Conservation (phyloP, 352 stramenopile species). For the Peronospora belbahrii region DNA sequence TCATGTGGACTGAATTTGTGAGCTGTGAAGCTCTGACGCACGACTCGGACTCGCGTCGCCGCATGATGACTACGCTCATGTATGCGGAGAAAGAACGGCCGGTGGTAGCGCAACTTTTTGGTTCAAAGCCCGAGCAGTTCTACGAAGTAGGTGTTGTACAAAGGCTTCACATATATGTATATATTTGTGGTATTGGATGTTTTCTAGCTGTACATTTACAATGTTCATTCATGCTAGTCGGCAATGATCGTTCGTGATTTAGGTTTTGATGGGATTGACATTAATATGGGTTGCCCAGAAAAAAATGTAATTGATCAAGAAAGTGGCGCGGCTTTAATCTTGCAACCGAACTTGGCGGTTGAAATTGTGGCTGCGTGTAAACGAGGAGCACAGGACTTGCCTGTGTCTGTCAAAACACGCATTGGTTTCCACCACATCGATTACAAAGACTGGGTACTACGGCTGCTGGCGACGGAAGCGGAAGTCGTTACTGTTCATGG, state of each 20-base stretch:
- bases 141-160: slow-evolving; percentile 42
- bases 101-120: slow-evolving; percentile 76
- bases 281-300: slow-evolving; percentile 83
- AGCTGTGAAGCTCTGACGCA: slow-evolving; percentile 77
- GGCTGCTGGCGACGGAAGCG: slow-evolving; percentile 54
- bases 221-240: too few species aligned
- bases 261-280: slow-evolving; percentile 80
- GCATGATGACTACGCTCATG: slow-evolving; percentile 75
- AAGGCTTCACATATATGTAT: background rate
- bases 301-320: slow-evolving; percentile 74
- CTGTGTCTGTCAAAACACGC: slow-evolving; percentile 73
- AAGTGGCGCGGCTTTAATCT: slow-evolving; percentile 59
- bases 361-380: slow-evolving; percentile 64
- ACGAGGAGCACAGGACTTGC: slow-evolving; percentile 49
- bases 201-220: too few species aligned
- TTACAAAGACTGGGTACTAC: slow-evolving; percentile 69
- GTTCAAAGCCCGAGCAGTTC: slow-evolving; percentile 82
- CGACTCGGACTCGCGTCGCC: slow-evolving; percentile 42
- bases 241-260: slow-evolving; percentile 69
- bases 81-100: slow-evolving; percentile 67
- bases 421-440: slow-evolving; percentile 74
- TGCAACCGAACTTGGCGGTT: slow-evolving; percentile 49
- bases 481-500: slow-evolving; percentile 76
- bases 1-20: slow-evolving; percentile 84
- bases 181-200: background rate